A percentile compares a stretch with the other conserved stretches of the same genome.
Evolutionary conservation across 2,329 filamentous ascomycete genomes (phyloP).

Genomic region (Venturia oleaginea): DNA sequence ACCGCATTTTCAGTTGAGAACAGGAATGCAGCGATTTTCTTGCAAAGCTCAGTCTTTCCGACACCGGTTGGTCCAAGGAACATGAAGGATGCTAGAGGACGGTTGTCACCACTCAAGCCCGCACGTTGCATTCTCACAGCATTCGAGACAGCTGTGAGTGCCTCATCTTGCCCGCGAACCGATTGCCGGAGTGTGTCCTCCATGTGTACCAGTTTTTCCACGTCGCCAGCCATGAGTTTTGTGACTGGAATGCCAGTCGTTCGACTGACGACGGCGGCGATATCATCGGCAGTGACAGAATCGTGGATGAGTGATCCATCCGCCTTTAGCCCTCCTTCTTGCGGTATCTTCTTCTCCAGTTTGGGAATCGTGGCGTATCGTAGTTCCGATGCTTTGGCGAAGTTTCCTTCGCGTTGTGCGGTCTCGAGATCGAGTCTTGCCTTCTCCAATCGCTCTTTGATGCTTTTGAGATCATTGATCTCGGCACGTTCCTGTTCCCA

Average conservation of each 20-base stretch:
- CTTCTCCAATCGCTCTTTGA: conserved; percentile 80
- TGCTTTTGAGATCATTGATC: conserved; percentile 77
- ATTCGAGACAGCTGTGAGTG: conserved; percentile 80
- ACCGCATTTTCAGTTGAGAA: conserved; percentile 90
- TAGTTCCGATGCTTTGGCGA: conserved; percentile 81
- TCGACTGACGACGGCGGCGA: conserved; percentile 81
- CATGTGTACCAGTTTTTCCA: conserved; percentile 93
- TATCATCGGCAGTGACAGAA: conserved; percentile 90
- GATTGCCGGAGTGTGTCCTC: conserved; percentile 77
- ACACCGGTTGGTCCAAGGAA: conserved; percentile 95
- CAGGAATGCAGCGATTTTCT: conserved; percentile 85
- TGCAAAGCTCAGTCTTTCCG: conserved; percentile 94
- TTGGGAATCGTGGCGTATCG: conserved; percentile 79
- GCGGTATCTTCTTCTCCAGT: conserved; percentile 69
- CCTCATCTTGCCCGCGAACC: conserved; percentile 89
- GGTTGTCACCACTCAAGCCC: conserved; percentile 82
- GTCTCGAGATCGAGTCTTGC: conserved; percentile 78
- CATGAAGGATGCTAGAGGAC: conserved; percentile 91
- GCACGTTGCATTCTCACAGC: conserved; percentile 91
- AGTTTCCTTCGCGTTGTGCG: conserved; percentile 80
- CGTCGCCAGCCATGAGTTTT: conserved; percentile 86
- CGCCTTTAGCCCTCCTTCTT: conserved; percentile 47
- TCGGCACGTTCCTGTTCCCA: conserved; percentile 88
- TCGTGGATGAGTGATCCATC: conserved; percentile 70
- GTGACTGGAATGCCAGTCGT: conserved; percentile 88